phyloP scores from a whole-genome alignment of 768 basidiomycete genomes.

The Lentinus brumalis region DNA sequence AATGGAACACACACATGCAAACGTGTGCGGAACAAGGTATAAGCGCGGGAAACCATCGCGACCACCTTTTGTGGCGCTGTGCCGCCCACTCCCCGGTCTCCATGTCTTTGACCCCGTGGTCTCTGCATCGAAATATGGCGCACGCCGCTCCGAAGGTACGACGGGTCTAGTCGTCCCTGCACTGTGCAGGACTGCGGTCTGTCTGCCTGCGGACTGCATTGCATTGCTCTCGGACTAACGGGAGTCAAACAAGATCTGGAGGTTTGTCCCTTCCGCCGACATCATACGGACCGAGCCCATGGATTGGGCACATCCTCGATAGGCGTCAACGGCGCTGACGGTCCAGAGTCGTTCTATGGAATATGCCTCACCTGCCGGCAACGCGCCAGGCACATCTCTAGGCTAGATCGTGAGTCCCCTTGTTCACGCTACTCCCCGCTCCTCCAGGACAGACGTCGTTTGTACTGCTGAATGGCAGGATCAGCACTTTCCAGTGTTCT shows the following conservation, averaged over 20 bases:
- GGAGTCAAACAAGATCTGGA: no score
- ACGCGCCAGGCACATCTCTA: conserved; percentile 14
- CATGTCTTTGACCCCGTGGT: background rate
- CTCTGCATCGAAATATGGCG: no score
- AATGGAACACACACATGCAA: background rate
- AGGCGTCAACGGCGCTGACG: background rate
- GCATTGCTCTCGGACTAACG: no score
- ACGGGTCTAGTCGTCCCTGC: no score
- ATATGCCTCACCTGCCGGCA: conserved; percentile 13
- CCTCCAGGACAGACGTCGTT: background rate
- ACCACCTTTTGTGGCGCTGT: background rate
- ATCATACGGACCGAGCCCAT: conserved; percentile 1
- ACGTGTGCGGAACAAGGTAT: background rate
- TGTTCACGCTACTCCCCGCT: conserved; percentile 6
- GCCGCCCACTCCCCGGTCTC: background rate
- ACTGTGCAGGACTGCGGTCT: no score
- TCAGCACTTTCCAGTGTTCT: background rate
- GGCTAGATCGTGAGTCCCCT: conserved; percentile 7
- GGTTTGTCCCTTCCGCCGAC: conserved; percentile 9
- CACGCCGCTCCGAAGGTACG: no score
- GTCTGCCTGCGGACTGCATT: no score
- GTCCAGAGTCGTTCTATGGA: conserved; percentile 11
- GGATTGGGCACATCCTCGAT: background rate
- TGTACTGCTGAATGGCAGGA: conserved; percentile 4
- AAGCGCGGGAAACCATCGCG: background rate